phyloP scores from a whole-genome alignment of 345 rosid species.

The Geranium brycei region DNA sequence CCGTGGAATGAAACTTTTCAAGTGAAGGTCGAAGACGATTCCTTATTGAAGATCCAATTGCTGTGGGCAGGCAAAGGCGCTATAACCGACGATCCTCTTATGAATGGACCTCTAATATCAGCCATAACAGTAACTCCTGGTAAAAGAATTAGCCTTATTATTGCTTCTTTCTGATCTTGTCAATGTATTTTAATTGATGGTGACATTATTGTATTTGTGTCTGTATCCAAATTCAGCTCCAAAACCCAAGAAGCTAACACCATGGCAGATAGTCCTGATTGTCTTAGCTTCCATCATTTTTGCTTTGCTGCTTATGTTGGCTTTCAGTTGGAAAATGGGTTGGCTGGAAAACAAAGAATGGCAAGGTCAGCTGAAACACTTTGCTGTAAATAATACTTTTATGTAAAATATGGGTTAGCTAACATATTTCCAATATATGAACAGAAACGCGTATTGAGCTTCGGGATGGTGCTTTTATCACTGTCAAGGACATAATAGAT shows the following conservation, averaged over 20 bases:
- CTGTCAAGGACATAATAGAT: conserved; percentile 7
- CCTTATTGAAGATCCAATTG: not conserved
- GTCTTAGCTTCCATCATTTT: not conserved
- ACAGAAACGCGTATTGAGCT: conserved; percentile 5
- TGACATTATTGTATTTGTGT: too few relatives aligned
- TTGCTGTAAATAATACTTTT: not conserved
- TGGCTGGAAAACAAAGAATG: not conserved
- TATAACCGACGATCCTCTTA: not conserved
- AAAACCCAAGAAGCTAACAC: not conserved
- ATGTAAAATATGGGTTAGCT: too few relatives aligned
- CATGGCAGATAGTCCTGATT: not conserved
- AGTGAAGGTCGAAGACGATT: not conserved
- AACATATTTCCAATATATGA: not conserved
- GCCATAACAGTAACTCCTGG: not conserved
- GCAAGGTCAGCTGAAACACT: not conserved
- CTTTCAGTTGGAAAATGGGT: not conserved
- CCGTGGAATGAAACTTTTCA: not conserved
- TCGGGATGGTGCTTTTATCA: not conserved
- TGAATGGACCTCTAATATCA: not conserved
- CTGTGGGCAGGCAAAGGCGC: not conserved
- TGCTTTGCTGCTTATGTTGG: not conserved
- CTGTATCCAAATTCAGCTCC: not conserved
- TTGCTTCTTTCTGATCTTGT: too few relatives aligned
- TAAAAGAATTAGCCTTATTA: not conserved
- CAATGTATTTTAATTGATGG: too few relatives aligned